Conservation (phyloP, 2,329 filamentous ascomycete species). For the Epichloe gansuensis region DNA sequence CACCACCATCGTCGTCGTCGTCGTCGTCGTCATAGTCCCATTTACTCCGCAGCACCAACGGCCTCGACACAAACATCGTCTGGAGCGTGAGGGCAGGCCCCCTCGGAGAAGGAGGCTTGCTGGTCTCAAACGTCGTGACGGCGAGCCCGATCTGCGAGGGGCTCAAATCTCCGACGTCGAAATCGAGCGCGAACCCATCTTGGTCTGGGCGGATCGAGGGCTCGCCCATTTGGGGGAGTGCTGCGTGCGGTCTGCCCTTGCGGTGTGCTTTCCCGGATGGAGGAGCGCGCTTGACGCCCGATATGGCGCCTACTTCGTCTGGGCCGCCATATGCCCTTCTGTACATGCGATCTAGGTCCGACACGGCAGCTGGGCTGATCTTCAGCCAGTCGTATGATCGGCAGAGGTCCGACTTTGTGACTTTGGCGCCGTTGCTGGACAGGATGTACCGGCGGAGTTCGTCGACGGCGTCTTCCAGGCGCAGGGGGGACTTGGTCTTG, state of each 20-base stretch:
- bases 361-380: conserved; percentile 35
- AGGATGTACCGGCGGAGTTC: conserved; percentile 48
- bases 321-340: conserved; percentile 40
- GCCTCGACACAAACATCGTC: conserved; percentile 24
- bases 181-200: conserved; percentile 10
- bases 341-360: conserved; percentile 44
- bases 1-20: not conserved
- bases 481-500: conserved; percentile 28
- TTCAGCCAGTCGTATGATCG: conserved; percentile 45
- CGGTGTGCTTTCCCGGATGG: not conserved
- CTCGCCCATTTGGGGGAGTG: conserved; percentile 5
- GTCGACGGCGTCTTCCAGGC: conserved; percentile 49
- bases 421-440: conserved; percentile 34
- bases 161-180: conserved; percentile 10
- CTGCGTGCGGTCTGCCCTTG: not conserved
- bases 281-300: conserved; percentile 16
- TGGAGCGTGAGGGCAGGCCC: conserved; percentile 27
- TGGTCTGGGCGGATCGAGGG: conserved; percentile 9
- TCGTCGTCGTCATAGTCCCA: not conserved
- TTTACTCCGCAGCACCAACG: conserved; percentile 3
- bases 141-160: conserved; percentile 11
- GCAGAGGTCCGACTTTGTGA: conserved; percentile 38
- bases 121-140: conserved; percentile 13
- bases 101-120: conserved; percentile 15
- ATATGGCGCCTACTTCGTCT: conserved; percentile 33